A percentile compares a stretch with the other conserved stretches of the same genome.
Evolutionary conservation across 768 basidiomycete genomes (phyloP).

Genomic region (Xerocomellus amylosporus): DNA sequence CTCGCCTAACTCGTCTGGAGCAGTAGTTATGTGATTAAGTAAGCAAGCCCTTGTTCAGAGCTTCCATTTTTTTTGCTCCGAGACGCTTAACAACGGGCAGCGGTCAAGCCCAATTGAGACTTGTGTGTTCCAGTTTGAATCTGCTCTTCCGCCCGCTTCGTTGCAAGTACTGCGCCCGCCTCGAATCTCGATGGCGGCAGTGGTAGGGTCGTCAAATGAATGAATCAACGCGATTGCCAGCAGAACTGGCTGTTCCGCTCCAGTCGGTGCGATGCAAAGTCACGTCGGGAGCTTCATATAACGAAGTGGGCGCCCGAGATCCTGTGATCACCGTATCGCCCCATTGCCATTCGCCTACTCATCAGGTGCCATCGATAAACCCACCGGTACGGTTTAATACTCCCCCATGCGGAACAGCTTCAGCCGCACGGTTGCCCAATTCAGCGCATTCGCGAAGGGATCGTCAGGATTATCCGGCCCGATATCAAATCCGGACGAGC

Average conservation of each 20-base stretch:
- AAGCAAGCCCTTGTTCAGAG: conserved; percentile 14
- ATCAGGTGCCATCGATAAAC: conserved; percentile 23
- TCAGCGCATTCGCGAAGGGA: conserved; percentile 29
- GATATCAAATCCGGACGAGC: conserved; percentile 9
- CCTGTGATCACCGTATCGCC: conserved; percentile 9
- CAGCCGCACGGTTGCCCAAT: conserved; percentile 19
- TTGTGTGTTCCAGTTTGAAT: conserved; percentile 8
- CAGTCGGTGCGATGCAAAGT: conserved; percentile 22
- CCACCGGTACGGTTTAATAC: conserved; percentile 25
- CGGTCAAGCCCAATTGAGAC: conserved; percentile 9
- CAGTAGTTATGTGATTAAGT: conserved; percentile 18
- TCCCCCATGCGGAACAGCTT: conserved; percentile 19
- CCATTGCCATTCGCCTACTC: conserved; percentile 11
- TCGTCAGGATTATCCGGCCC: conserved; percentile 32
- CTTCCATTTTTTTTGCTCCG: conserved; percentile 31
- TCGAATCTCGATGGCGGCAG: conserved; percentile 20
- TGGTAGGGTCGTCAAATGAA: conserved; percentile 16
- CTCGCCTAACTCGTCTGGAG: conserved; percentile 17
- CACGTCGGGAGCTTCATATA: conserved; percentile 3
- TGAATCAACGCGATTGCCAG: conserved; percentile 20
- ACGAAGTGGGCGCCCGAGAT: conserved; percentile 16
- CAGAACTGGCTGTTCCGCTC: conserved; percentile 19
- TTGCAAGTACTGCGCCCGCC: conserved; percentile 14
- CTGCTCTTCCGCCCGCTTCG: conserved; percentile 19
- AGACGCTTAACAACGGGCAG: conserved; percentile 23